Conservation (phyloP, 768 basidiomycete species). For the Boletus sp. region DNA sequence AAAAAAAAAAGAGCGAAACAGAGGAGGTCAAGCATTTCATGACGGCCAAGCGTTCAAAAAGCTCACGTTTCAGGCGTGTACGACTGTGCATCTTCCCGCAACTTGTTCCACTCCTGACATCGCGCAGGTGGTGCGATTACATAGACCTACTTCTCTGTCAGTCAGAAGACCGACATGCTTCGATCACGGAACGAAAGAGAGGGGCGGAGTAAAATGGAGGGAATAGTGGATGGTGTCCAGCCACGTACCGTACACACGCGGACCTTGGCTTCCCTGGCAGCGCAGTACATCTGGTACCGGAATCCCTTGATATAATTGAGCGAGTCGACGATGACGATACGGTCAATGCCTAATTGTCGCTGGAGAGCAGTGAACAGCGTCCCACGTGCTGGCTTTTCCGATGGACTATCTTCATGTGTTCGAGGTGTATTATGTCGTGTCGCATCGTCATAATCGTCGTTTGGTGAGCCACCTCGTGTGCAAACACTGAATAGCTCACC, state of each 20-base stretch:
- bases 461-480: background rate
- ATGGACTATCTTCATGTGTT: constrained; percentile 53
- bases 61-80: constrained; percentile 73
- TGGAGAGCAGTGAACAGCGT: constrained; percentile 81
- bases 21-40: background rate
- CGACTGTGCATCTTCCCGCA: constrained; percentile 41
- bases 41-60: background rate
- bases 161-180: constrained; percentile 1
- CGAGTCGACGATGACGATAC: constrained; percentile 84
- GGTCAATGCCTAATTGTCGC: constrained; percentile 65
- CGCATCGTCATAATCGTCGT: background rate
- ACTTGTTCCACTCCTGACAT: constrained; percentile 73
- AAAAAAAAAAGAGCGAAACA: background rate
- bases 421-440: background rate
- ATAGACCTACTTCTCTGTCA: constrained; percentile 52
- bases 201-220: background rate
- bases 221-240: background rate
- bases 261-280: constrained; percentile 82
- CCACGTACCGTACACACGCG: constrained; percentile 79
- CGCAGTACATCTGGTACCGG: constrained; percentile 97
- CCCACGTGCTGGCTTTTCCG: constrained; percentile 87
- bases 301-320: constrained; percentile 99
- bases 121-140: constrained; percentile 71
- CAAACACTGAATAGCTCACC: constrained; percentile 42
- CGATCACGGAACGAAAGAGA: background rate